A percentile compares a stretch with the other conserved stretches of the same genome.
Evolutionary conservation across 2,329 filamentous ascomycete genomes (phyloP).

Genomic region (Neofusicoccum umdonicola): DNA sequence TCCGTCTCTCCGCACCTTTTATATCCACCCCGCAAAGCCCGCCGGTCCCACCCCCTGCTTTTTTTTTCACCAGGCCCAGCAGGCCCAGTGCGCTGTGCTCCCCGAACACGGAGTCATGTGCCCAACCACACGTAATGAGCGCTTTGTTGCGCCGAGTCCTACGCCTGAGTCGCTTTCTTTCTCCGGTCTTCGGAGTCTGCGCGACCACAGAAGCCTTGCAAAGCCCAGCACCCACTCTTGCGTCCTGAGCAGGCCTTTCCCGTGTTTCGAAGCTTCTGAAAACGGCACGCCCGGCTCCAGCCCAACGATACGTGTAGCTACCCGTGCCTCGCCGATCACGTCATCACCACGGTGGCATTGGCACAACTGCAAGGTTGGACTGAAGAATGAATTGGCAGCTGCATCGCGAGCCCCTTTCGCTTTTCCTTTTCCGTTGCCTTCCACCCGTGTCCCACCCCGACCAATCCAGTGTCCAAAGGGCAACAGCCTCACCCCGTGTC

Average conservation of each 20-base stretch:
- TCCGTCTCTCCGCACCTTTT: background rate
- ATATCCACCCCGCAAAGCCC: constrained; percentile 1
- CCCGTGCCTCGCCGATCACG: background rate
- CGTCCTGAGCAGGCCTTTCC: no score
- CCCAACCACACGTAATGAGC: background rate
- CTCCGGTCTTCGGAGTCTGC: constrained; percentile 2
- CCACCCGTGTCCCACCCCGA: background rate
- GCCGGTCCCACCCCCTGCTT: background rate
- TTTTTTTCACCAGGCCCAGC: background rate
- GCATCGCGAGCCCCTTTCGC: background rate
- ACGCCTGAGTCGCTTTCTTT: background rate
- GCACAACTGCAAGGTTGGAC: background rate
- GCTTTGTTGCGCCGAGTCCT: background rate
- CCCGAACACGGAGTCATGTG: constrained; percentile 6
- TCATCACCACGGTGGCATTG: background rate
- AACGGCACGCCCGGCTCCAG: background rate
- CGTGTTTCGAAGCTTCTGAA: no score
- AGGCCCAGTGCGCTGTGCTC: constrained; percentile 1
- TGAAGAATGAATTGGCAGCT: background rate
- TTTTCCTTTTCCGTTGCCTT: background rate
- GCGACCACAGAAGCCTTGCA: background rate
- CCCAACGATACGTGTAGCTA: background rate
- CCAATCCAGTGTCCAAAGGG: background rate
- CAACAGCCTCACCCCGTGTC: background rate
- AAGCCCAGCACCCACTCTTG: no score